These are phyloP conservation scores for Trichomonas vaginalis DNA, from an alignment of 208 protist genomes.

Conservation along the genomic window DNA sequence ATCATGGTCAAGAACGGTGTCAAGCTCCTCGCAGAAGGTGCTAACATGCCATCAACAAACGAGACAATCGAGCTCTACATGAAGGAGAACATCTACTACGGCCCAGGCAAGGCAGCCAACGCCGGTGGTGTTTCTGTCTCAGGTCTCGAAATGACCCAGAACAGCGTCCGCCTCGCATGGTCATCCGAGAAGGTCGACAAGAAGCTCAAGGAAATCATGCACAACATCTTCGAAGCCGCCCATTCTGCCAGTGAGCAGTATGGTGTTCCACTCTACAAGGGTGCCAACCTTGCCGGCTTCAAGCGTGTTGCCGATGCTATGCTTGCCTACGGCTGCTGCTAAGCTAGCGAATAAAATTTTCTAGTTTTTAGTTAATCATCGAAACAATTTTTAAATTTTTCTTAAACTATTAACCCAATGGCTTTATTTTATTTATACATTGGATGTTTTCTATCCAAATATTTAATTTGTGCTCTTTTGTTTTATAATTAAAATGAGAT, in stretches of 20 bases:
- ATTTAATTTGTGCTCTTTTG: too few relatives aligned
- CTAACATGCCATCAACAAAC: too few relatives aligned
- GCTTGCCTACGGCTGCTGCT: conserved; percentile 17
- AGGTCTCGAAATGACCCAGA: conserved; percentile 78
- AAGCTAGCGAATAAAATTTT: conserved; percentile 19
- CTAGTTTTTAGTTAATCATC: too few relatives aligned
- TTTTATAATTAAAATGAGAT: too few relatives aligned
- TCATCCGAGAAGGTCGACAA: conserved; percentile 59
- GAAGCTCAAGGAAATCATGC: conserved; percentile 64
- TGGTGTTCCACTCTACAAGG: conserved; percentile 51
- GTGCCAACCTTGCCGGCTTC: conserved; percentile 71
- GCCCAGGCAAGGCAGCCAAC: conserved; percentile 69
- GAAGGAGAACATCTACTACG: conserved; percentile 53
- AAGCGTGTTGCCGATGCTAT: conserved; percentile 49
- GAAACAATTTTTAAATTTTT: too few relatives aligned
- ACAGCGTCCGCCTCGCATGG: conserved; percentile 58
- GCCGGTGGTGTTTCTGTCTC: conserved; percentile 69
- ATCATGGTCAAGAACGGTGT: too few relatives aligned
- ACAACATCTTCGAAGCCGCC: conserved; percentile 53
- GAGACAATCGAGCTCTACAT: too few relatives aligned
- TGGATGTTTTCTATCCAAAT: too few relatives aligned
- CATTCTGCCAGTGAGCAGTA: conserved; percentile 44
- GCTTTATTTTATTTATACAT: too few relatives aligned
- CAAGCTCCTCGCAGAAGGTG: too few relatives aligned
- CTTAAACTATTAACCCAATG: too few relatives aligned